Evolutionary conservation across 352 stramenopile species (phyloP).

Genomic region (Pythium plurisporium): DNA sequence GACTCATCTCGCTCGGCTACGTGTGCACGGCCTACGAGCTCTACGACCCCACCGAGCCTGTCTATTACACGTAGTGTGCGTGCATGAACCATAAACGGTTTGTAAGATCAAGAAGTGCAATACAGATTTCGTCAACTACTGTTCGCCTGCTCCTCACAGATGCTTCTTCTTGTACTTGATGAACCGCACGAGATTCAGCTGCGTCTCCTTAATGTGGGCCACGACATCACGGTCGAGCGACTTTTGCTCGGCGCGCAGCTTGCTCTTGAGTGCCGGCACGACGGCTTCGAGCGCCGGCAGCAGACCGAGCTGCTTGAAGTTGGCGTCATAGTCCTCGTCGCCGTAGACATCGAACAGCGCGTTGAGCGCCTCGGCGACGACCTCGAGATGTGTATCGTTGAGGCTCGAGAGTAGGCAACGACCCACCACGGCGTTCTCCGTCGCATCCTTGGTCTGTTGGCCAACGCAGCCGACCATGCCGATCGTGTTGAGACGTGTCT

Average conservation of each 20-base stretch:
- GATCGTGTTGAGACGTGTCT: conserved; percentile 72
- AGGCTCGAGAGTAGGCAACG: conserved; percentile 53
- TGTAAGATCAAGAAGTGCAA: too few relatives aligned
- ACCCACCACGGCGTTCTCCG: conserved; percentile 73
- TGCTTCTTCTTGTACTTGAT: conserved; percentile 92
- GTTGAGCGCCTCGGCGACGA: conserved; percentile 83
- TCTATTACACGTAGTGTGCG: conserved; percentile 33
- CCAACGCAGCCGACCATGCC: conserved; percentile 76
- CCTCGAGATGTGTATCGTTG: conserved; percentile 67
- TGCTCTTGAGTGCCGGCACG: conserved; percentile 53
- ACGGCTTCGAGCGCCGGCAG: conserved; percentile 62
- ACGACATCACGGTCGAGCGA: conserved; percentile 72
- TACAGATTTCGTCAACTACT: too few relatives aligned
- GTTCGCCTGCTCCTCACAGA: conserved; percentile 24
- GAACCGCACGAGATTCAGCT: conserved; percentile 82
- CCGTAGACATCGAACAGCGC: conserved; percentile 85
- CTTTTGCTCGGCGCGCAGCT: conserved; percentile 76
- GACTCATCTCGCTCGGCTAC: conserved; percentile 70
- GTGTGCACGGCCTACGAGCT: conserved; percentile 58
- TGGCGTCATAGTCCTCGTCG: conserved; percentile 73
- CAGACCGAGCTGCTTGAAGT: conserved; percentile 64
- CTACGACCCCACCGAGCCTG: conserved; percentile 55
- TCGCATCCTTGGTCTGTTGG: conserved; percentile 51
- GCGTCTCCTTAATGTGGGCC: conserved; percentile 83
- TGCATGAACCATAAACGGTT: too few relatives aligned